Base-by-base conservation (phyloP, 176 grass and related monocot species). In the Avena insularis region DNA sequence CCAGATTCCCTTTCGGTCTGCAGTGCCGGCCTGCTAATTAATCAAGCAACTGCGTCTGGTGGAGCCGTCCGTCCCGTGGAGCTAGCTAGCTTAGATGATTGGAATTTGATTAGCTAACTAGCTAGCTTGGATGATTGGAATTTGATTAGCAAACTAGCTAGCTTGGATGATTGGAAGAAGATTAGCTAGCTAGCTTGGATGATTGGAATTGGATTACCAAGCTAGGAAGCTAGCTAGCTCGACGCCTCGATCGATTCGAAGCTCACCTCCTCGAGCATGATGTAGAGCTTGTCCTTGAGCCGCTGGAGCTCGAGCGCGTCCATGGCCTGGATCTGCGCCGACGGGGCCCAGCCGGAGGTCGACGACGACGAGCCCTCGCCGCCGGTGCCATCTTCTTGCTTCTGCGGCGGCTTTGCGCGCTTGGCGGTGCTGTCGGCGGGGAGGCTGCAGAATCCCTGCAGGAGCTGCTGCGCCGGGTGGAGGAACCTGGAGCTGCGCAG, bases 191-290 rank as follows among this genome's bases (percentile, higher is more conserved):
- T 72, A 15, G 35, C 5, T 66, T 46, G 70, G 69, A 25, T 74
- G 11, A 13, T 48, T 48, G 71, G 43, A 25, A 66, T 31, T 66
- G 27, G 63, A 66, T 66, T 66, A 33, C 27, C 61, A 29, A 20
- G 12, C 60, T 68, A 51, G 72, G 46, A 0, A 43, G 40, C 40
- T 43, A 43, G 40, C 5, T 43, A 43, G 40, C 40, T 43, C 1
- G 40, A 1, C 0, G 6, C 40, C 40, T 54, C 1, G 3, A 29
- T 54, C 4, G 25, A 15, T 6, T 6, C 16, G 9, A 31, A 4
- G 62, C 89, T 93, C 86, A 99, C 97, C 97, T 99, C 97, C 79
- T 99, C 92, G 50, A 99, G 92, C 94, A 99, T 92, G 80, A 95
- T 35, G 86, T 90, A 88, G 80, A 99, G 92, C 74, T 91, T 96